Percentiles rank a stretch among this genome's conserved stretches.
phyloP scores from a whole-genome alignment of 768 basidiomycete genomes.

The Tulasnella sp. region DNA sequence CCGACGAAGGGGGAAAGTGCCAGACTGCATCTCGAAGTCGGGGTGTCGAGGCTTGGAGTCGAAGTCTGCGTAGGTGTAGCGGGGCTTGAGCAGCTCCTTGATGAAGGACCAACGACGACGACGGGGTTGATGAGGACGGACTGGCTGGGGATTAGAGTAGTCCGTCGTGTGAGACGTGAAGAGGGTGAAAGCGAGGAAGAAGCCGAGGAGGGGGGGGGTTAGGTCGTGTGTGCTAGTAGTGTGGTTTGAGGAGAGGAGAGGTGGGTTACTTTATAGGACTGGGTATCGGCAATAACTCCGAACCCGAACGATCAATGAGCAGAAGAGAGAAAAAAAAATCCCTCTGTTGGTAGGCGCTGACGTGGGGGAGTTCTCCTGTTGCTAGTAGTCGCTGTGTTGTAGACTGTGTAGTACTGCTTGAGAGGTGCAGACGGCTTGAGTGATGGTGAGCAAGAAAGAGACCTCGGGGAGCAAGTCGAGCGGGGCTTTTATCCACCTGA shows the following conservation, averaged over 20 bases:
- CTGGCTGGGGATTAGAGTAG: background rate
- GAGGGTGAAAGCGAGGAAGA: background rate
- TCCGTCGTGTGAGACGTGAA: background rate
- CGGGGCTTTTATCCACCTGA: background rate
- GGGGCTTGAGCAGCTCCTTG: background rate
- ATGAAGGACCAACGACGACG: slow-evolving; percentile 5
- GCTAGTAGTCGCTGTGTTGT: background rate
- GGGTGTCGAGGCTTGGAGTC: background rate
- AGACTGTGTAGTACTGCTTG: background rate
- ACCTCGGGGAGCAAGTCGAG: background rate
- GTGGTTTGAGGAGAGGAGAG: background rate
- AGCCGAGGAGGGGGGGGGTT: background rate
- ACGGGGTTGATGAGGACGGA: background rate
- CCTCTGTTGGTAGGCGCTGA: background rate
- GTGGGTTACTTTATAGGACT: background rate
- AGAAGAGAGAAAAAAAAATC: background rate
- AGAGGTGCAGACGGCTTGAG: background rate
- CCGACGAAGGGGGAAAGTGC: background rate
- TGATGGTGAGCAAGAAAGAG: background rate
- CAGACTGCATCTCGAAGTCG: background rate
- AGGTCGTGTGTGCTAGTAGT: background rate
- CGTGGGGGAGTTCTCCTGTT: background rate
- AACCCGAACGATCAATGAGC: background rate
- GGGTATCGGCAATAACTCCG: background rate
- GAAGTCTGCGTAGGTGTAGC: slow-evolving; percentile 7